Evolutionary conservation across 805 yeast genomes (phyloP), one percentile per base, ranked within the genome.

Genomic region (Vanderwaltozyma verrucispora): DNA sequence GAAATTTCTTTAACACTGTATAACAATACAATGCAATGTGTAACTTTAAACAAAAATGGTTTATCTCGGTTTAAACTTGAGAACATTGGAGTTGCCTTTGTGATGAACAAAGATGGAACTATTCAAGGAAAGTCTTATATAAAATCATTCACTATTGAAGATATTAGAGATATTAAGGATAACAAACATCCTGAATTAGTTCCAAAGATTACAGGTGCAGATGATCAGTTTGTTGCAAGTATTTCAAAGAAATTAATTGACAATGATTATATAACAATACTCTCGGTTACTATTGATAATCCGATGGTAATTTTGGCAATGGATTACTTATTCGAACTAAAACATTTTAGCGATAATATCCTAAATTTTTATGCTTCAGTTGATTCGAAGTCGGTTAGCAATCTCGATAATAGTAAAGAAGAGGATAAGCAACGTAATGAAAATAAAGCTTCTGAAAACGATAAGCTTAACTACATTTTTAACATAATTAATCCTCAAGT

Each of bases 301-400:
- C 96, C 96, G 0, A 74, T 72, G 40, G 71, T 81, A 10, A 77
- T 92, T 34, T 56, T 92, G 21, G 96, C 96, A 0, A 63, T 92
- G 47, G 97, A 88, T 53, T 88, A 85, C 56, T 51, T 89, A 26
- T 74, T 88, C 57, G 84, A 92, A 2, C 51, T 92, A 46, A 82
- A 82, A 35, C 42, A 53, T 0, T 88, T 80, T 53, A 56, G 66
- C n/a, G 77, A 72, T 38, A 65, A 30, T 16, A 15, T n/a, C n/a
- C n/a, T n/a, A n/a, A n/a, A n/a, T n/a, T n/a, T n/a, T n/a, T n/a
- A n/a, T n/a, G n/a, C n/a, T n/a, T n/a, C n/a, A n/a, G n/a, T n/a
- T n/a, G n/a, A n/a, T n/a, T n/a, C n/a, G n/a, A n/a, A n/a, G n/a
- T n/a, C n/a, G n/a, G n/a, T n/a, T n/a, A n/a, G n/a, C n/a, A n/a